Evolutionary conservation across 768 basidiomycete genomes (phyloP).

Genomic region (Asterophora parasitica): DNA sequence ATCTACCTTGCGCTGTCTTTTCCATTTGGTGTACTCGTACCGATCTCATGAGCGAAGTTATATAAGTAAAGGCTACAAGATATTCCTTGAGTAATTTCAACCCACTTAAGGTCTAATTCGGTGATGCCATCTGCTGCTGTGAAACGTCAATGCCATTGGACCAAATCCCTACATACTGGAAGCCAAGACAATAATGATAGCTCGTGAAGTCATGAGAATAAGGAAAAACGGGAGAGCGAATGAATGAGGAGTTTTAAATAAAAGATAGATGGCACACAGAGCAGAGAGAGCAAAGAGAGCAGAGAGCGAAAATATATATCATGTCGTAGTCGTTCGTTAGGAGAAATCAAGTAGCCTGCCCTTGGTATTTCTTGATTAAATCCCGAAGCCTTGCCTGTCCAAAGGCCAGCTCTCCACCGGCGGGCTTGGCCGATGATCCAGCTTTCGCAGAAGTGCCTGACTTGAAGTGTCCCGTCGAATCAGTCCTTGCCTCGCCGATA

Average conservation of each 20-base stretch:
- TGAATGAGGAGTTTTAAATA: background rate
- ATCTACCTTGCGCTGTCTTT: too few relatives aligned
- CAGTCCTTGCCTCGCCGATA: conserved; percentile 25
- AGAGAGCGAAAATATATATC: background rate
- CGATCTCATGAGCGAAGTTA: too few relatives aligned
- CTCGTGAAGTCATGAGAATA: conserved; percentile 6
- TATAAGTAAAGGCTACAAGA: too few relatives aligned
- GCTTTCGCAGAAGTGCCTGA: conserved; percentile 12
- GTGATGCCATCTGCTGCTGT: too few relatives aligned
- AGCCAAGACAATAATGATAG: conserved; percentile 14
- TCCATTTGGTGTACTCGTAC: too few relatives aligned
- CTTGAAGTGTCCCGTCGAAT: conserved; percentile 5
- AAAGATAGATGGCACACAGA: background rate
- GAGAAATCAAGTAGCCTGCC: conserved; percentile 13
- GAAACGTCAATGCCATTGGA: too few relatives aligned
- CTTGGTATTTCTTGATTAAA: conserved; percentile 80
- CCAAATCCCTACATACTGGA: background rate
- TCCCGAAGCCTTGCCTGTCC: conserved; percentile 74
- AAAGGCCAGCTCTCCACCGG: conserved; percentile 54
- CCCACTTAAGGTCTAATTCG: too few relatives aligned
- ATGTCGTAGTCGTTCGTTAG: background rate
- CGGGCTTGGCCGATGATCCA: conserved; percentile 17
- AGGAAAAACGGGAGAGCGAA: background rate
- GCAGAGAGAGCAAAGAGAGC: background rate
- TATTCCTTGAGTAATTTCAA: too few relatives aligned